Evolutionary conservation across 2,329 filamentous ascomycete species (phyloP).

Genomic region (Zasmidium angulare): DNA sequence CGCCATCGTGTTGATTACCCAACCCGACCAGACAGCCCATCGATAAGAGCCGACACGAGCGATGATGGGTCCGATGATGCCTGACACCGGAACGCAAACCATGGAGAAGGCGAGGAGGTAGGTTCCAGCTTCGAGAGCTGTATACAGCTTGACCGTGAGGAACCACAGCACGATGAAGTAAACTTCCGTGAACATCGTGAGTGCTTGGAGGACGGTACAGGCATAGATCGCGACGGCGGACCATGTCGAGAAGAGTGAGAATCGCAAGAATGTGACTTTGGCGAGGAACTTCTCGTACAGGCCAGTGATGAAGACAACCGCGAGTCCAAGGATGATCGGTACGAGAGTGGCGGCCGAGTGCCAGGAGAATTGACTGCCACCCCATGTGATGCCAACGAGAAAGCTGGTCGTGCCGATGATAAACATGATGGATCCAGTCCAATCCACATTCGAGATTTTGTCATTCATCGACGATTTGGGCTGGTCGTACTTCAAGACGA

Average conservation of each 20-base stretch:
- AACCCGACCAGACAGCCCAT: constrained; percentile 28
- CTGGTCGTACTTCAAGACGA: constrained; percentile 55
- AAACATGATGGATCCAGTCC: constrained; percentile 25
- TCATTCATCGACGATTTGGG: constrained; percentile 16
- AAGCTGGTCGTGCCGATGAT: constrained; percentile 26
- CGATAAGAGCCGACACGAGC: constrained; percentile 31
- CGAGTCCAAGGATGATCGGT: constrained; percentile 35
- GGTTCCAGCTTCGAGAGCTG: constrained; percentile 40
- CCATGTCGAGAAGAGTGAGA: constrained; percentile 32
- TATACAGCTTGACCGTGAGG: constrained; percentile 41
- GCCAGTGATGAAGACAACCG: constrained; percentile 29
- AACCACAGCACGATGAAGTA: constrained; percentile 48
- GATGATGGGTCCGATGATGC: constrained; percentile 31
- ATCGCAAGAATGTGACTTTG: constrained; percentile 30
- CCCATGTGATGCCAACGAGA: constrained; percentile 37
- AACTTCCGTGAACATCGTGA: constrained; percentile 34
- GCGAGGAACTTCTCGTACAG: constrained; percentile 26
- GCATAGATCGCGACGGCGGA: constrained; percentile 33
- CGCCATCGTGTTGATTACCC: constrained; percentile 41
- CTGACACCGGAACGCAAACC: constrained; percentile 23
- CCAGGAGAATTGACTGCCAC: constrained; percentile 39
- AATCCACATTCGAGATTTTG: constrained; percentile 26
- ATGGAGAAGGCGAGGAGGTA: constrained; percentile 41
- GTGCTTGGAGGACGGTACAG: constrained; percentile 32
- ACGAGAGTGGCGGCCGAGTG: constrained; percentile 36